Base-by-base conservation (phyloP, 2,329 filamentous ascomycete species). In the Xylariomycetidae sp. region DNA sequence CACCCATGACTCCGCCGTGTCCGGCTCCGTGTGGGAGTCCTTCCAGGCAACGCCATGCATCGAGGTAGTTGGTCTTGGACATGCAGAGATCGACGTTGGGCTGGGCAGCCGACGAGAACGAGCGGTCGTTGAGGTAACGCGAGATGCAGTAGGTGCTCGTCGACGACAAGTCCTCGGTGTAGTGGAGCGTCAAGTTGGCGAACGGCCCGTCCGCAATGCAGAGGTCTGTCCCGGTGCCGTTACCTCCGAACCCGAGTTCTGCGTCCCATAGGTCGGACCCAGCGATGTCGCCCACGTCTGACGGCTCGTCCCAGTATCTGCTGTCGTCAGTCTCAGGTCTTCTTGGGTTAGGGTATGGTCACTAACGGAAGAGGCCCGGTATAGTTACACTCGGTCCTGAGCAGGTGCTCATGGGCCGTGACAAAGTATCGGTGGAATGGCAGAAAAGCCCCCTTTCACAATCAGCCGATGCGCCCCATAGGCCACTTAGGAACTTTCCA, bases 191-290 rank as follows among this genome's bases (percentile, higher is more conserved):
- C 29, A 55, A 33, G 37, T 61, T 58, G 7, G 42, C 42, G 41
- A 64, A 63, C 0, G 58, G 56, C 2, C 61, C 61, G 20, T 57
- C 49, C 0, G 39, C 25, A 16, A 64, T 50, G 40, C 60, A 64
- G 6, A 45, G 46, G n/a, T 44, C 40, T 3, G 14, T 14, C 6
- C 44, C 46, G 4, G 38, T 43, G 4, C 56, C 57, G 31, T 56
- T 41, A 6, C 56, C 55, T 8, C 59, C 59, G 19, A 59, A 59
- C 11, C 57, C 58, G 5, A 44, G 47, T 3, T 43, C 42, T 2
- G 48, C 30, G 15, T 53, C 53, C 26, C 59, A 56, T 3, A 62
- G 38, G 3, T 46, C 44, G 9, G 56, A 58, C 11, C 25, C 22
- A 5, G 30, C 35, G n/a, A 57, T 42, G 4, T 46, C 32, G 23